Conservation (phyloP, 345 rosid species). For the Dipteronia sinensis region DNA sequence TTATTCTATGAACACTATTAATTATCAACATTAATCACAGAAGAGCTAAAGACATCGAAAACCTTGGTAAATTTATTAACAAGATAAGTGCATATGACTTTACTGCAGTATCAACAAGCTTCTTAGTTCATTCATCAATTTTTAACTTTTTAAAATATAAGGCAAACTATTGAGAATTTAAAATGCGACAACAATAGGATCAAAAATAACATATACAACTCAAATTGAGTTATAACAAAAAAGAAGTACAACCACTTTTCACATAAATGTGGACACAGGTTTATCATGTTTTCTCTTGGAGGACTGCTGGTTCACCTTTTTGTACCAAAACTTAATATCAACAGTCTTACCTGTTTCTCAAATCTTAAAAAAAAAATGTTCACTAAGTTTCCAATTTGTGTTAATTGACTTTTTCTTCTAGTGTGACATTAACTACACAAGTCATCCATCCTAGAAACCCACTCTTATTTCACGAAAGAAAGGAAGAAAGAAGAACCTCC, state of each 20-base stretch:
- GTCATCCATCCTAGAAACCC: not conserved
- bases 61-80: too few species aligned
- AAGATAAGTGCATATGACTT: not conserved
- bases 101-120: not conserved
- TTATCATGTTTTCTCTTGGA: not conserved
- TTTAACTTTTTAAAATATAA: not conserved
- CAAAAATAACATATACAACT: not conserved
- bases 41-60: too few species aligned
- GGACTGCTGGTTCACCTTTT: too few species aligned
- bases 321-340: too few species aligned
- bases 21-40: too few species aligned
- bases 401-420: not conserved
- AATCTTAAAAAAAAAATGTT: too few species aligned
- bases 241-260: not conserved
- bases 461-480: not conserved
- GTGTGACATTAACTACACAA: not conserved
- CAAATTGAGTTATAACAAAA: not conserved
- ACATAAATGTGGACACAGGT: not conserved
- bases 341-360: too few species aligned
- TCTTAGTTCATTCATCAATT: not conserved
- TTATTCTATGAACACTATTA: too few species aligned
- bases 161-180: conserved; percentile 1
- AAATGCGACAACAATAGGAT: not conserved
- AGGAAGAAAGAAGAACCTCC: not conserved
- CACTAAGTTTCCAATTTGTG: not conserved